Conservation (phyloP, 2,329 filamentous ascomycete genomes). For the Rosellinia necatrix region DNA sequence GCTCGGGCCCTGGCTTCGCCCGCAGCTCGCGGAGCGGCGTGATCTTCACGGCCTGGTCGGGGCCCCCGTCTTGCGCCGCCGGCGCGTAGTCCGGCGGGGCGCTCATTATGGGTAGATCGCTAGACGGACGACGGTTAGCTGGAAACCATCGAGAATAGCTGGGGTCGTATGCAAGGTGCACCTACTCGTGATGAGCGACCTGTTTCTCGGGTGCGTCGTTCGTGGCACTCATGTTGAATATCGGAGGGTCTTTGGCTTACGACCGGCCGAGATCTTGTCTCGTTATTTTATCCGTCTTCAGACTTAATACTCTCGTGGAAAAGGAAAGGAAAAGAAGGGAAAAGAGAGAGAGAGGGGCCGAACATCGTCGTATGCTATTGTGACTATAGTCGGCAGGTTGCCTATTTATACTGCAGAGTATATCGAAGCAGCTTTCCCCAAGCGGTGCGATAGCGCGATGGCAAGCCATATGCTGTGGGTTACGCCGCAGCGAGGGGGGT, state of each 20-base stretch:
- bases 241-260: not conserved
- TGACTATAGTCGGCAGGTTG: no score
- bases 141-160: not conserved
- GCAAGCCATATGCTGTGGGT: no score
- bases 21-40: conserved; percentile 1
- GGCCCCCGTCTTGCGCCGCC: not conserved
- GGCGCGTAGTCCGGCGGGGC: not conserved
- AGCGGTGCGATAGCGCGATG: no score
- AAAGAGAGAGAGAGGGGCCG: no score
- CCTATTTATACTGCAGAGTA: no score
- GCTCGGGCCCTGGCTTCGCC: not conserved
- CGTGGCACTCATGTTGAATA: not conserved
- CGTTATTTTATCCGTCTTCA: no score
- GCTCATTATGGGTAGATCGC: conserved; percentile 2
- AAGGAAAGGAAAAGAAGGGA: no score
- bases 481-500: no score
- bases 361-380: no score
- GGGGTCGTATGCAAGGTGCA: no score
- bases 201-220: not conserved
- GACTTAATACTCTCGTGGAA: no score
- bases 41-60: not conserved
- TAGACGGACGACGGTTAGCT: not conserved
- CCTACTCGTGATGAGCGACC: not conserved
- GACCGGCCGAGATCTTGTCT: not conserved
- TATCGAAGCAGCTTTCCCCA: no score